Evolutionary conservation across 495 filamentous ascomycete genomes (phyloP).

Genomic region (Cryomyces minteri): DNA sequence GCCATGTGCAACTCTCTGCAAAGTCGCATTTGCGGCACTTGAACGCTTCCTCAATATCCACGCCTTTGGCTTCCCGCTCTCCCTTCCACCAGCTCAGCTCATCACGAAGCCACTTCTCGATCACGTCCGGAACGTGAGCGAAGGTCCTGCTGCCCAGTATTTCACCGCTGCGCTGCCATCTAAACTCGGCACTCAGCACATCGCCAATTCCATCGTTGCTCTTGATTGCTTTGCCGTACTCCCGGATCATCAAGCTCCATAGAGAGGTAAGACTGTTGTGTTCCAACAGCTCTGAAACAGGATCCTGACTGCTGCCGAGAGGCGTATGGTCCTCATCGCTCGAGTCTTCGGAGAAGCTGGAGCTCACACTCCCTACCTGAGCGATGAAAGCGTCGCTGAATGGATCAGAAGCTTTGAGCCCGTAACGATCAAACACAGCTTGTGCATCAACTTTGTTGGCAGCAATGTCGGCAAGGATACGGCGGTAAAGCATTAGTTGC

Average conservation of each 20-base stretch:
- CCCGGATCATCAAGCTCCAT: slow-evolving; percentile 45
- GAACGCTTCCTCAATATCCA: slow-evolving; percentile 73
- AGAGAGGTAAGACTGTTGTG: slow-evolving; percentile 41
- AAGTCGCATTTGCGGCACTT: slow-evolving; percentile 64
- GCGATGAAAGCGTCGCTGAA: slow-evolving; percentile 72
- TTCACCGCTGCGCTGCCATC: slow-evolving; percentile 26
- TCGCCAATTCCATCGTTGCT: background rate
- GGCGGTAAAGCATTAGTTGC: slow-evolving; percentile 82
- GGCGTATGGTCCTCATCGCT: slow-evolving; percentile 9
- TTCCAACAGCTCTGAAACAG: slow-evolving; percentile 33
- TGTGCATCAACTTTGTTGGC: slow-evolving; percentile 48
- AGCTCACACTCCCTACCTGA: slow-evolving; percentile 53
- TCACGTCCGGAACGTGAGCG: slow-evolving; percentile 39
- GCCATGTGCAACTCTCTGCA: slow-evolving; percentile 39
- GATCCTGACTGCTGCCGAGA: slow-evolving; percentile 19
- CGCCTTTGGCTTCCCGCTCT: slow-evolving; percentile 55
- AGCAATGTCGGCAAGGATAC: slow-evolving; percentile 61
- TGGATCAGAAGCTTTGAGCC: slow-evolving; percentile 35
- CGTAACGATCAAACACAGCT: slow-evolving; percentile 48
- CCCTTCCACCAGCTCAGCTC: slow-evolving; percentile 83
- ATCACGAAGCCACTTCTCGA: slow-evolving; percentile 45
- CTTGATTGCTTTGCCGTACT: slow-evolving; percentile 11
- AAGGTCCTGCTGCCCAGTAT: slow-evolving; percentile 53
- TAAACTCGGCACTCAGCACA: slow-evolving; percentile 47
- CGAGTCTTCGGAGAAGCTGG: slow-evolving; percentile 28